Evolutionary conservation across 2,329 filamentous ascomycete genomes (phyloP).

Genomic region (Epichloe bromicola): DNA sequence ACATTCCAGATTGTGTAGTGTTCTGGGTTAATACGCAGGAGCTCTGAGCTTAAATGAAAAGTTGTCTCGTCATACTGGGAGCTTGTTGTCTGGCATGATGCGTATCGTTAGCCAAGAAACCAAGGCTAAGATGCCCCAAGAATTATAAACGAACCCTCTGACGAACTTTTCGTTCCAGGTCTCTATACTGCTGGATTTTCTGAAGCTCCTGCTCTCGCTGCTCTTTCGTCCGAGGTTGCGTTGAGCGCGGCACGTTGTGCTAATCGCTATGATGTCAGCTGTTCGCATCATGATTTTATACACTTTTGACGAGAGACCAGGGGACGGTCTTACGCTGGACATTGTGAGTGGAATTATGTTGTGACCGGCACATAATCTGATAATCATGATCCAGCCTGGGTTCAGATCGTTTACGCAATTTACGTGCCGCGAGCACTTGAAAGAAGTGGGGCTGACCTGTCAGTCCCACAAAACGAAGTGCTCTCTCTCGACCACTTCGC

Average conservation of each 20-base stretch:
- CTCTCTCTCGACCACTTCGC: no score
- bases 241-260: conserved; percentile 58
- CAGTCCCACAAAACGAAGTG: no score
- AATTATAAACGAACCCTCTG: conserved; percentile 2
- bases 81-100: not conserved
- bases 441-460: no score
- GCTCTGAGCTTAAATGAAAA: conserved; percentile 34
- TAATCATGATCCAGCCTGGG: no score
- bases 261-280: conserved; percentile 1
- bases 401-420: no score
- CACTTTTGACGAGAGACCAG: not conserved
- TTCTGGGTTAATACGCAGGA: conserved; percentile 68
- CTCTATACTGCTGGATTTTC: conserved; percentile 59
- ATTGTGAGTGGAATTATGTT: not conserved
- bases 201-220: conserved; percentile 54
- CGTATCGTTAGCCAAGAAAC: not conserved
- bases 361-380: no score
- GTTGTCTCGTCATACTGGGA: conserved; percentile 1
- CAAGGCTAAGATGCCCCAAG: not conserved
- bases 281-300: not conserved
- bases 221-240: conserved; percentile 46
- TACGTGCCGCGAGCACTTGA: no score
- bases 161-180: conserved; percentile 52
- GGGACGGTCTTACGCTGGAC: not conserved
- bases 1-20: conserved; percentile 90